Conservation (phyloP, 2,329 filamentous ascomycete genomes). For the Colletotrichum sp. region DNA sequence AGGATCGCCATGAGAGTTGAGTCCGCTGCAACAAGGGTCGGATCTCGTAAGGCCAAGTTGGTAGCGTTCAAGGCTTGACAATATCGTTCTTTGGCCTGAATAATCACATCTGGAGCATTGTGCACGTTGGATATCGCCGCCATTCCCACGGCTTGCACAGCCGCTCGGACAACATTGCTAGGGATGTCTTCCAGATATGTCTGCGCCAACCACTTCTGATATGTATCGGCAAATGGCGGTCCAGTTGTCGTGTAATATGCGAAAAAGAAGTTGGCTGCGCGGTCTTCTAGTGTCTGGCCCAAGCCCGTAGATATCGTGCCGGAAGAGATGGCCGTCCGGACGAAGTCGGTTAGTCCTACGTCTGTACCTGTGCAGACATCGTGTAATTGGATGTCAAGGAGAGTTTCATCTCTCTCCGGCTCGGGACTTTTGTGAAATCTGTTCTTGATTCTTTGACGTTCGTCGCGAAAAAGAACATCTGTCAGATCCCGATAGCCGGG, state of each 20-base stretch:
- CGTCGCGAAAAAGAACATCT: slow-evolving; percentile 29
- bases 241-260: slow-evolving; percentile 25
- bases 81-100: slow-evolving; percentile 24
- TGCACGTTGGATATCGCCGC: slow-evolving; percentile 28
- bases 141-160: slow-evolving; percentile 31
- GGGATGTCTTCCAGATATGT: slow-evolving; percentile 7
- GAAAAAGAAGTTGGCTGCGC: slow-evolving; percentile 28
- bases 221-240: slow-evolving; percentile 21
- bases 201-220: slow-evolving; percentile 24
- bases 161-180: slow-evolving; percentile 10
- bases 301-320: not conserved
- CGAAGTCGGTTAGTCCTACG: not conserved
- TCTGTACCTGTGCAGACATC: not conserved
- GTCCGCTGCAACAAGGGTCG: slow-evolving; percentile 20
- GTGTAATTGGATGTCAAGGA: not conserved
- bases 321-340: not conserved
- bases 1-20: slow-evolving; percentile 28
- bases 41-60: slow-evolving; percentile 16
- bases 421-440: not conserved
- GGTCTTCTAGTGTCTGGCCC: slow-evolving; percentile 6
- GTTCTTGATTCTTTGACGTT: slow-evolving; percentile 24
- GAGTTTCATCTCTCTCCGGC: not conserved
- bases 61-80: slow-evolving; percentile 19
- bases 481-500: slow-evolving; percentile 29
- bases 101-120: slow-evolving; percentile 21